These are phyloP conservation scores for Novymonas esmeraldas DNA, from an alignment of 208 protist genomes.

Conservation along the genomic window DNA sequence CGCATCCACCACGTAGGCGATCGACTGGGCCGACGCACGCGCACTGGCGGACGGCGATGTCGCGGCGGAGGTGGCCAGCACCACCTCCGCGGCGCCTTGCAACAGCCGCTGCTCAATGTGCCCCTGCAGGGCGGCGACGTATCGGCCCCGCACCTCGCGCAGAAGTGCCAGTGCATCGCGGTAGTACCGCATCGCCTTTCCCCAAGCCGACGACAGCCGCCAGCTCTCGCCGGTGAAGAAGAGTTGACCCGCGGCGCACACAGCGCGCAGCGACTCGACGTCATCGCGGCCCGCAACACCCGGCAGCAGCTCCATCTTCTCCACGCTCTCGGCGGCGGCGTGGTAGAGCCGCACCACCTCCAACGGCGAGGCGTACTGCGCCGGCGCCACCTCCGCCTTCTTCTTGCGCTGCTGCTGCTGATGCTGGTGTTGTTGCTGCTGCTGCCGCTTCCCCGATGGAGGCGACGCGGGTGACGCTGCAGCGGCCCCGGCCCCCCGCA, in stretches of 20 bases:
- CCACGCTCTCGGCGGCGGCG: constrained; percentile 61
- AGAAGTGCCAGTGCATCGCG: constrained; percentile 50
- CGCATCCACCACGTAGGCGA: constrained; percentile 47
- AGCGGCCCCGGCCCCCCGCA: constrained; percentile 23
- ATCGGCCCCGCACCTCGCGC: constrained; percentile 10
- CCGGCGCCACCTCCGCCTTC: constrained; percentile 52
- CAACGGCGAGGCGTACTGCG: constrained; percentile 81
- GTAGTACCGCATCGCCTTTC: constrained; percentile 45
- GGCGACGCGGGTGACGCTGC: background rate
- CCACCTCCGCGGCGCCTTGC: constrained; percentile 40
- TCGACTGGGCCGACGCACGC: background rate
- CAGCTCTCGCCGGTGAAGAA: constrained; percentile 77
- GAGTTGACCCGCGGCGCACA: constrained; percentile 64
- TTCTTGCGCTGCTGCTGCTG: constrained; percentile 17
- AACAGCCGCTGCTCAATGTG: constrained; percentile 44
- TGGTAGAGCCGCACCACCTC: constrained; percentile 86
- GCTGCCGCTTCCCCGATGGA: background rate
- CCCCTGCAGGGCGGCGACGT: constrained; percentile 39
- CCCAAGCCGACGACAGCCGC: constrained; percentile 41
- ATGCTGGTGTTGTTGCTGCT: constrained; percentile 18
- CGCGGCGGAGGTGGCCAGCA: constrained; percentile 24
- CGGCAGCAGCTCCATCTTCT: constrained; percentile 82
- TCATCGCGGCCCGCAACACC: constrained; percentile 67
- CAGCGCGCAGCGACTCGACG: constrained; percentile 42
- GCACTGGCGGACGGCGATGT: background rate